Conservation (phyloP, 2,329 filamentous ascomycete genomes). For the Monilinia laxa region DNA sequence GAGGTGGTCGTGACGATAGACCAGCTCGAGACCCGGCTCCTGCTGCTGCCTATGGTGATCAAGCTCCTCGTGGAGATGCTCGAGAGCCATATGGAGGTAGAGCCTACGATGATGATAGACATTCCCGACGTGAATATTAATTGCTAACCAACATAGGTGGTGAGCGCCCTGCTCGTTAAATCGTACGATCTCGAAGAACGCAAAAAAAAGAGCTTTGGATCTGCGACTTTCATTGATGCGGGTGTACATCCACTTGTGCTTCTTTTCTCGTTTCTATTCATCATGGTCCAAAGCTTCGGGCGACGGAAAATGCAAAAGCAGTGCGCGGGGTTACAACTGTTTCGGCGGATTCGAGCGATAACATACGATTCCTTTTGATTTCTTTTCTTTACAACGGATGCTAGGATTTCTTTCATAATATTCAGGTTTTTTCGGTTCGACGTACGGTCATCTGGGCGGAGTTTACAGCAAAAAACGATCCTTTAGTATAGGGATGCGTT, state of each 20-base stretch:
- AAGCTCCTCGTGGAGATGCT: constrained; percentile 45
- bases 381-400: constrained; percentile 35
- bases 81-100: constrained; percentile 48
- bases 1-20: constrained; percentile 53
- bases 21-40: constrained; percentile 44
- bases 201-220: constrained; percentile 40
- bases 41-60: constrained; percentile 45
- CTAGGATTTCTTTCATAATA: constrained; percentile 40
- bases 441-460: constrained; percentile 40
- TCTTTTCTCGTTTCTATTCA: constrained; percentile 39
- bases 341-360: constrained; percentile 36
- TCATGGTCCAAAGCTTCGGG: constrained; percentile 41
- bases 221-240: constrained; percentile 42
- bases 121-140: constrained; percentile 41
- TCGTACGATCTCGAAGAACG: constrained; percentile 39
- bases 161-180: constrained; percentile 43
- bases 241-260: constrained; percentile 39
- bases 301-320: constrained; percentile 40
- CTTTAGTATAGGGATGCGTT: constrained; percentile 35
- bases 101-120: constrained; percentile 41
- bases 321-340: constrained; percentile 31
- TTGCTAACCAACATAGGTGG: constrained; percentile 42
- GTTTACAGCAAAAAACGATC: constrained; percentile 33
- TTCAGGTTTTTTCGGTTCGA: constrained; percentile 39
- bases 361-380: constrained; percentile 34